Evolutionary conservation across 768 basidiomycete genomes (phyloP).

Genomic region (Mycena leptocephala): DNA sequence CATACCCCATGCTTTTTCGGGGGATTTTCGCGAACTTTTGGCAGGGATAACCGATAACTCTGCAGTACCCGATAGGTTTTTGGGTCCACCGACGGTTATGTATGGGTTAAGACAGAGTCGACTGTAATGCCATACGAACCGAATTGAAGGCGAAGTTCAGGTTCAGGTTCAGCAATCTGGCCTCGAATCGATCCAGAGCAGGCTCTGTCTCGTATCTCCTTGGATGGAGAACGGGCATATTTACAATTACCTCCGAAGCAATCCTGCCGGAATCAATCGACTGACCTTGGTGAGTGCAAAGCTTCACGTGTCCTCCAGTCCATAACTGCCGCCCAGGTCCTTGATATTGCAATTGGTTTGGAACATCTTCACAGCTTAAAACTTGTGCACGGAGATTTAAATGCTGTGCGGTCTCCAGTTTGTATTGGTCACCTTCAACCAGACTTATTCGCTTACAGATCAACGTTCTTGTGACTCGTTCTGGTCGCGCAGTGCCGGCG

Average conservation of each 20-base stretch:
- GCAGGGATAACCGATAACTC: background rate
- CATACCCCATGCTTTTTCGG: background rate
- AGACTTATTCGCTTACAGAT: constrained; percentile 21
- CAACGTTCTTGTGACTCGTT: constrained; percentile 42
- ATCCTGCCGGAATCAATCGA: constrained; percentile 37
- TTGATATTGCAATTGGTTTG: constrained; percentile 44
- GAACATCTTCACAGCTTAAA: constrained; percentile 43
- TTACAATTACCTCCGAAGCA: constrained; percentile 42
- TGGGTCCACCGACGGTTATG: background rate
- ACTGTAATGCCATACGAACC: too few relatives aligned
- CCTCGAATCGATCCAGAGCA: too few relatives aligned
- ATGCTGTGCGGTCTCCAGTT: constrained; percentile 38
- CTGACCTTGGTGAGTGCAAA: constrained; percentile 47
- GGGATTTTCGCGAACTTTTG: background rate
- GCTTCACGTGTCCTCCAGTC: background rate
- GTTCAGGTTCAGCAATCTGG: too few relatives aligned
- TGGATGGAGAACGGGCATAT: constrained; percentile 55
- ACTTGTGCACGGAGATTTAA: constrained; percentile 49
- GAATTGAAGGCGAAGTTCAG: too few relatives aligned
- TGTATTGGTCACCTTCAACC: background rate
- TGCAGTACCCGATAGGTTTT: background rate
- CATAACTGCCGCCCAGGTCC: constrained; percentile 22
- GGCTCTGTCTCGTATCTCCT: constrained; percentile 56
- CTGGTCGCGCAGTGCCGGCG: constrained; percentile 39
- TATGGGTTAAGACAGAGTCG: too few relatives aligned